A percentile compares a stretch with the other conserved stretches of the same genome.
phyloP scores from a whole-genome alignment of 441 rosid genomes.

The Brassica hybrid region DNA sequence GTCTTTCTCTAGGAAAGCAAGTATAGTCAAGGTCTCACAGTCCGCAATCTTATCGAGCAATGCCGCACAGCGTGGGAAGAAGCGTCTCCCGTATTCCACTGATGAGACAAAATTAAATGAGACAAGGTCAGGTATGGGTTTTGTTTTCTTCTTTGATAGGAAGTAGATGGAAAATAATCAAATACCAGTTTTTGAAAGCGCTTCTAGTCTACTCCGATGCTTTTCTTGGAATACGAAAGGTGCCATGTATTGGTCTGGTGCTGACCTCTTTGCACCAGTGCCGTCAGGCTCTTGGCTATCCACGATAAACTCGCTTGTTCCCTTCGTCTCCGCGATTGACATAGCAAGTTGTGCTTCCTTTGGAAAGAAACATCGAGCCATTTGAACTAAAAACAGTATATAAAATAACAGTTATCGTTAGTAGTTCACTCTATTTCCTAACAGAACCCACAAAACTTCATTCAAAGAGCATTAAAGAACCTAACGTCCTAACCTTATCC shows the following conservation, averaged over 20 bases:
- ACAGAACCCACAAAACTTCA: not conserved
- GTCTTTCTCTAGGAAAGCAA: constrained; percentile 51
- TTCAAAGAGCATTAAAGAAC: not conserved
- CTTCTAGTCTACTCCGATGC: constrained; percentile 62
- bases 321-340: constrained; percentile 69
- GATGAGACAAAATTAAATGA: constrained; percentile 25
- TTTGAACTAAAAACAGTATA: constrained; percentile 54
- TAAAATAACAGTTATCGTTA: not conserved
- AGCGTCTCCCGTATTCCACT: constrained; percentile 79
- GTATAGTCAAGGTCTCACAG: constrained; percentile 50
- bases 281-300: constrained; percentile 6
- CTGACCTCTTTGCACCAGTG: constrained; percentile 24
- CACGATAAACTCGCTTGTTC: constrained; percentile 58
- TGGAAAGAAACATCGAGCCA: constrained; percentile 76
- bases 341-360: constrained; percentile 75
- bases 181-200: constrained; percentile 77
- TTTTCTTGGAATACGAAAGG: constrained; percentile 65
- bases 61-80: constrained; percentile 75
- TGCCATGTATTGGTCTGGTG: constrained; percentile 59
- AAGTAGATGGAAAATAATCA: not conserved
- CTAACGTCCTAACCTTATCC: not conserved
- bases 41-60: constrained; percentile 65
- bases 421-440: constrained; percentile 4
- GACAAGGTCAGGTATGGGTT: constrained; percentile 5
- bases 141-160: constrained; percentile 2